A percentile compares a stretch with the other conserved stretches of the same genome.
Conservation (phyloP, 345 rosid species). For the Eucalyptus caleyi region DNA sequence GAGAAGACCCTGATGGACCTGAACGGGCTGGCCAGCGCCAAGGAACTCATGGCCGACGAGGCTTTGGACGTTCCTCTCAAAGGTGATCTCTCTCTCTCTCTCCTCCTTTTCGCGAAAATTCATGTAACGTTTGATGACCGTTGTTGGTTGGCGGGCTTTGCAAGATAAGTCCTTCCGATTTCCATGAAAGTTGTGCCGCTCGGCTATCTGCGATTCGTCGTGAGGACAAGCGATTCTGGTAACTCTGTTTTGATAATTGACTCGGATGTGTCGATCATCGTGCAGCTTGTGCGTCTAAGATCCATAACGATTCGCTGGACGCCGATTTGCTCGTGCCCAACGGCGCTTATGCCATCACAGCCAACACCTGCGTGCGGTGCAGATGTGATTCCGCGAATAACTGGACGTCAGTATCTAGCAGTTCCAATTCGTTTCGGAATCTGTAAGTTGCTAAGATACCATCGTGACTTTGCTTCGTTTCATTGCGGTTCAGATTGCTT, state of each 20-base stretch:
- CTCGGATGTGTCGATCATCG: neutral
- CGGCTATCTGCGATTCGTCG: neutral
- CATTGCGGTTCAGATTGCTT: slow-evolving; percentile 29
- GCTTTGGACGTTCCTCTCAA: slow-evolving; percentile 47
- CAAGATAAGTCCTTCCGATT: neutral
- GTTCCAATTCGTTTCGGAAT: neutral
- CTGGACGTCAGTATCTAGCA: slow-evolving; percentile 40
- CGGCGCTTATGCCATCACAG: slow-evolving; percentile 41
- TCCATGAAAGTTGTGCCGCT: neutral
- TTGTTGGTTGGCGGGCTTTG: neutral
- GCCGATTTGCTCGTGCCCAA: slow-evolving; percentile 32
- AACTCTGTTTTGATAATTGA: neutral
- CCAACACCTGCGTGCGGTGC: slow-evolving; percentile 58
- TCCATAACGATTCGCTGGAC: slow-evolving; percentile 34
- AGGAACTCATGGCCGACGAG: slow-evolving; percentile 13
- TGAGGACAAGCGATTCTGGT: neutral
- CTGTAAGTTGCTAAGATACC: neutral
- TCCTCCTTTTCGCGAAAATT: neutral
- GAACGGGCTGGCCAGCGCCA: slow-evolving; percentile 23
- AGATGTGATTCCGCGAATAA: slow-evolving; percentile 39
- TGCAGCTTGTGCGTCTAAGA: slow-evolving; percentile 63
- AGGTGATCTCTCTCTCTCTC: slow-evolving; percentile 8
- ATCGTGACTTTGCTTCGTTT: neutral
- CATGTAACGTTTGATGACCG: neutral
- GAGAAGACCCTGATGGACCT: slow-evolving; percentile 9